Evolutionary conservation across 2,329 filamentous ascomycete species (phyloP).

Genomic region (Stemphylium beticola): DNA sequence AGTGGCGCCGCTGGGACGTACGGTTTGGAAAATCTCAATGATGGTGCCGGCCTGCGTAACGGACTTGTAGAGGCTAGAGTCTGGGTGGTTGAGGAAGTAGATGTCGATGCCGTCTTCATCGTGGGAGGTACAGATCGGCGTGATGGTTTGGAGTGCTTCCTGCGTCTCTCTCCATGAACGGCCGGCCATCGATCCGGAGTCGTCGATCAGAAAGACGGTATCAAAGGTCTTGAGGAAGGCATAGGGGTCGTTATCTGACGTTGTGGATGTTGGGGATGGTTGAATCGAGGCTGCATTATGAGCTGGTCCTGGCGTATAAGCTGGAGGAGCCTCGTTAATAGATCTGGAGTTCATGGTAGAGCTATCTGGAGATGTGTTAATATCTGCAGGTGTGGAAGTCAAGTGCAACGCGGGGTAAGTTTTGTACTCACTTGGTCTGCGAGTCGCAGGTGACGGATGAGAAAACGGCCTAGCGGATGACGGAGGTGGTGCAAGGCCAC

Average conservation of each 20-base stretch:
- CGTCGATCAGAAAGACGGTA: constrained; percentile 89
- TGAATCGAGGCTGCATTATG: constrained; percentile 3
- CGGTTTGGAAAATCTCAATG: constrained; percentile 70
- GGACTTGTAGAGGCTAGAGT: constrained; percentile 67
- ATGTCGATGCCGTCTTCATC: constrained; percentile 88
- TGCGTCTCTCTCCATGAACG: constrained; percentile 77
- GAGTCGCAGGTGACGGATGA: constrained; percentile 41
- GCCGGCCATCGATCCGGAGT: constrained; percentile 85
- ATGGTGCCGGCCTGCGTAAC: constrained; percentile 66
- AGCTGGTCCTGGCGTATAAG: constrained; percentile 47
- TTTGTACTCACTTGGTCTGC: constrained; percentile 46
- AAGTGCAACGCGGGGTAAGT: not conserved
- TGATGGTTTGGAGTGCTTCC: constrained; percentile 72
- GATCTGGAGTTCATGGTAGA: constrained; percentile 37
- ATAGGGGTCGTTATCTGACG: constrained; percentile 63
- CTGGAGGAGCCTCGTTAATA: constrained; percentile 50
- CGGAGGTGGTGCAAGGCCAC: constrained; percentile 25
- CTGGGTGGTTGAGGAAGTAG: constrained; percentile 81
- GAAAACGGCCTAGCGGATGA: constrained; percentile 25
- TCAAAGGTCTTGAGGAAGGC: constrained; percentile 81
- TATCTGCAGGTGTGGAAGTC: not conserved
- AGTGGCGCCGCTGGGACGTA: constrained; percentile 71
- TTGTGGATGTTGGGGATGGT: constrained; percentile 5
- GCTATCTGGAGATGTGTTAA: constrained; percentile 26
- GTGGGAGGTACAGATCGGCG: constrained; percentile 79